Evolutionary conservation across 2,329 filamentous ascomycete species (phyloP).

Genomic region (Alternaria panax): DNA sequence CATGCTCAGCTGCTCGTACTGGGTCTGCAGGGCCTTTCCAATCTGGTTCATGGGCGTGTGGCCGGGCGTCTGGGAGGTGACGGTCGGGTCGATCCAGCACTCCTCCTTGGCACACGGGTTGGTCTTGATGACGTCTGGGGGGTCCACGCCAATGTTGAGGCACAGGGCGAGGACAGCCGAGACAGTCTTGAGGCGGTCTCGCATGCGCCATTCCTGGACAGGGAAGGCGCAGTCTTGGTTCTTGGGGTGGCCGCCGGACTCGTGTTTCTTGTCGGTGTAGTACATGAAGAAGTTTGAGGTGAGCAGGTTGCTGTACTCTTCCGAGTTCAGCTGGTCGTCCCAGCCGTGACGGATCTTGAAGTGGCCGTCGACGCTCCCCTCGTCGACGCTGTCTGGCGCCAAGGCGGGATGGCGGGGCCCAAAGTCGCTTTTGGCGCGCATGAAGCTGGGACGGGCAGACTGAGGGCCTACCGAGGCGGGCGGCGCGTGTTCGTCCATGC

Average conservation of each 20-base stretch:
- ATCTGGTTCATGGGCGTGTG: slow-evolving; percentile 91
- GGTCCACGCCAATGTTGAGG: slow-evolving; percentile 96
- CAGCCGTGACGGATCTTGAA: slow-evolving; percentile 81
- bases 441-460: slow-evolving; percentile 49
- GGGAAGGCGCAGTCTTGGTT: slow-evolving; percentile 59
- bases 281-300: slow-evolving; percentile 99
- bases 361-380: slow-evolving; percentile 58
- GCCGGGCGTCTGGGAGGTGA: slow-evolving; percentile 72
- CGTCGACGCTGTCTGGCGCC: slow-evolving; percentile 44
- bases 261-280: slow-evolving; percentile 96
- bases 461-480: slow-evolving; percentile 60
- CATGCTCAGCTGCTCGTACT: slow-evolving; percentile 95
- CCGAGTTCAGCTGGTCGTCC: slow-evolving; percentile 89
- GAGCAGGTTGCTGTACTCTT: slow-evolving; percentile 84
- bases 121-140: slow-evolving; percentile 95
- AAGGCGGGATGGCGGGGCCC: slow-evolving; percentile 54
- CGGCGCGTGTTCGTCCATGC: slow-evolving; percentile 31
- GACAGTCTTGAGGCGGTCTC: slow-evolving; percentile 94
- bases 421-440: slow-evolving; percentile 67
- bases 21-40: slow-evolving; percentile 91
- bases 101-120: slow-evolving; percentile 92
- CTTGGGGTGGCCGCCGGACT: slow-evolving; percentile 88
- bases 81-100: slow-evolving; percentile 93
- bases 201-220: slow-evolving; percentile 96
- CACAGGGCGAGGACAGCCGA: slow-evolving; percentile 94